Evolutionary conservation across 441 rosid species (phyloP), one percentile per base, ranked within the genome.

Genomic region (Populus hybrid): DNA sequence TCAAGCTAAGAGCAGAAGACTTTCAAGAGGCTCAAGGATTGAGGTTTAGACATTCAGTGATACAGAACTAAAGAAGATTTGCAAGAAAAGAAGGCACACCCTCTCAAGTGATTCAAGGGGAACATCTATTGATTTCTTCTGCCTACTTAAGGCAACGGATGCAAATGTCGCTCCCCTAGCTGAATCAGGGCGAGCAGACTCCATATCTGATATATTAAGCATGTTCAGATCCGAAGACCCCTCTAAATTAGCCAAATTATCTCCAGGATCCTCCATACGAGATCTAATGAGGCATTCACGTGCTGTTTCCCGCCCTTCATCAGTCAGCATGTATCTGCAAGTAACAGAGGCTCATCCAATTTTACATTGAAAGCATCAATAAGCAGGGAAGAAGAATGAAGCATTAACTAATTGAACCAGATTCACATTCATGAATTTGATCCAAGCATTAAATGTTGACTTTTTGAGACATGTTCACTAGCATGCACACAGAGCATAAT

Each of bases 261-360:
- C 83, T 46, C 64, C 68, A 67, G 94, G 86, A 82, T 87, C 87
- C 32, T 66, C 77, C 81, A 94, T 74, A 84, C 89, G 89, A 82
- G 99, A 92, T 85, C 95, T 88, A 74, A 73, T 72, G 61, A 90
- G 85, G 82, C 98, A 94, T 67, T 92, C 92, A 30, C 79, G 85
- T 72, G 98, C 98, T 78, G 85, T 89, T 70, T 92, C 93, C 76
- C 74, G 85, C 73, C 99, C 99, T 87, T 88, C 92, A 78, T 71
- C 88, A 72, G 97, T 92, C 82, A 95, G 89, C 98, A 88, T 95
- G 83, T 91, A 95, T 89, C 98, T 95, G 82, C 18, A 82, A 72
- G 75, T 53, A 64, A 42, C 46, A 76, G 30, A 77, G 38, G 67
- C 46, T 67, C 23, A 32, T 28, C 36, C 28, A 71, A 69, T 67